Evolutionary conservation across 2,329 filamentous ascomycete species (phyloP).

Genomic region (Claviceps pazoutovae): DNA sequence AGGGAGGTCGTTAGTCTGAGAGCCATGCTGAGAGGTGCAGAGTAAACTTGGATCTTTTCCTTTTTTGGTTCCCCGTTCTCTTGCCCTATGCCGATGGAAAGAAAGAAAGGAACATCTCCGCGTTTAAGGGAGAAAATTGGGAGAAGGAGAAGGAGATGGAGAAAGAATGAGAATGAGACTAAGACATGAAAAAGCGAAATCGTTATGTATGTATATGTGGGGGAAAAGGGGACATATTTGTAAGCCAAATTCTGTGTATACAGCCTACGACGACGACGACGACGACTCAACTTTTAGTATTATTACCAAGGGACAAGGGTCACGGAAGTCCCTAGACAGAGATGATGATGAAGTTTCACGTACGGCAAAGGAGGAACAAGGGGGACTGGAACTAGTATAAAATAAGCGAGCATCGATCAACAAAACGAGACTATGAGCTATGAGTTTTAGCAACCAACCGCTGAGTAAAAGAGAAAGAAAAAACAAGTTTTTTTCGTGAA

Average conservation of each 20-base stretch:
- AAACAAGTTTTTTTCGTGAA: not conserved
- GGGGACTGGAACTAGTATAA: not conserved
- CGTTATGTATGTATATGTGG: not conserved
- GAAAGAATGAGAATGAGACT: too few relatives aligned
- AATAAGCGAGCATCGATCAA: not conserved
- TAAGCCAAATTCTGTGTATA: conserved; percentile 3
- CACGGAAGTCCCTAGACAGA: too few relatives aligned
- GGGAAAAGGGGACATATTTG: not conserved
- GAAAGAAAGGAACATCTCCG: too few relatives aligned
- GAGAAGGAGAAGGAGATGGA: too few relatives aligned
- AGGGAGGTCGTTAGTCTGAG: conserved; percentile 64
- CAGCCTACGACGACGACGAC: not conserved
- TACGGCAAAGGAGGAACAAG: not conserved
- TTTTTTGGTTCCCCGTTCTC: not conserved
- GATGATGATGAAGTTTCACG: too few relatives aligned
- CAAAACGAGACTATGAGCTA: not conserved
- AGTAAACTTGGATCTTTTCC: conserved; percentile 12
- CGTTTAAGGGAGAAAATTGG: too few relatives aligned
- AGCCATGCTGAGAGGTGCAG: conserved; percentile 35
- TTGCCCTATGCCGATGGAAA: too few relatives aligned
- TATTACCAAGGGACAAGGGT: too few relatives aligned
- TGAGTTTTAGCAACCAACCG: not conserved
- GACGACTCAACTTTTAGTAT: too few relatives aligned
- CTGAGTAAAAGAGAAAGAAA: not conserved
- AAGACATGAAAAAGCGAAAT: not conserved